Evolutionary conservation across 805 yeast genomes (phyloP).

Genomic region (Aciculoconidium aculeatum): DNA sequence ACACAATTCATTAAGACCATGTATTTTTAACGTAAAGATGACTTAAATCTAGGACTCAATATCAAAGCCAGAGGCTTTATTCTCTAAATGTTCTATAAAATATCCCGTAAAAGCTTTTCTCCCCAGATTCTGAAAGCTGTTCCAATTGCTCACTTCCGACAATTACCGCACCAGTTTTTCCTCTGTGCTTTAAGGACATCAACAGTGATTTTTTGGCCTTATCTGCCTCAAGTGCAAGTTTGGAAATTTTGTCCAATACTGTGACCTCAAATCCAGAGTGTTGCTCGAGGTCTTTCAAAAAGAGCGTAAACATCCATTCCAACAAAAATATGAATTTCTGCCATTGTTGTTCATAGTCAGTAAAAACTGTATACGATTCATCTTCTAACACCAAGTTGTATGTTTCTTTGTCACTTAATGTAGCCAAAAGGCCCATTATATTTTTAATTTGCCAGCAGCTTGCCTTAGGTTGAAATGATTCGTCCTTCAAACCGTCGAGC

Average conservation of each 20-base stretch:
- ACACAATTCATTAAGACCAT: too few species aligned
- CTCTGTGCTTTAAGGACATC: too few species aligned
- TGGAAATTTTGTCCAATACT: constrained; percentile 1
- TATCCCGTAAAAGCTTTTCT: too few species aligned
- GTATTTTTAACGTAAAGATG: too few species aligned
- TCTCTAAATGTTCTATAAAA: too few species aligned
- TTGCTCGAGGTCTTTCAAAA: constrained; percentile 6
- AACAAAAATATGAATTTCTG: constrained; percentile 16
- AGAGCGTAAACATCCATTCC: constrained; percentile 17
- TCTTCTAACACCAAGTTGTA: constrained; percentile 15
- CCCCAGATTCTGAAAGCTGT: too few species aligned
- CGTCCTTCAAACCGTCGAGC: neutral
- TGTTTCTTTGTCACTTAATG: constrained; percentile 9
- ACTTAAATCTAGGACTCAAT: too few species aligned
- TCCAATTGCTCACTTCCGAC: too few species aligned
- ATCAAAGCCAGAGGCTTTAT: too few species aligned
- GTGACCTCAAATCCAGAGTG: neutral
- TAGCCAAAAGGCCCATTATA: constrained; percentile 5
- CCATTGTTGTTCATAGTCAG: constrained; percentile 21
- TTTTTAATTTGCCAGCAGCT: constrained; percentile 8
- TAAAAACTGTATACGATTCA: constrained; percentile 13
- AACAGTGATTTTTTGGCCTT: neutral
- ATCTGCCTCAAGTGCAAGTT: constrained; percentile 1
- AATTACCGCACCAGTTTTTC: too few species aligned
- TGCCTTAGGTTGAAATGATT: neutral